Conservation (phyloP, 1,139 yeast genomes). For the Kurtzmaniella quercitrusa region DNA sequence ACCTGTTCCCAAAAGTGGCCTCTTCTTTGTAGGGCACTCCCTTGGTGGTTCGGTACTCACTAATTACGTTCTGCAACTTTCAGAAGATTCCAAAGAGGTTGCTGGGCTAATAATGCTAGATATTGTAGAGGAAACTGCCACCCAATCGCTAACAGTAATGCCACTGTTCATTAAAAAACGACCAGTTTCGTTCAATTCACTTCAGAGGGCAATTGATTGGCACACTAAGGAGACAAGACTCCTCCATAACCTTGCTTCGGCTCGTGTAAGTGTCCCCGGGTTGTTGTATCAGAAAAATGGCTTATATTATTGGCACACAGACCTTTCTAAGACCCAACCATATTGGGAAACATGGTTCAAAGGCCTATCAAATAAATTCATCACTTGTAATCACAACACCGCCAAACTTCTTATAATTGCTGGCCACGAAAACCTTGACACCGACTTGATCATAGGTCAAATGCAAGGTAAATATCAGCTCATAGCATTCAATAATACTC, state of each 20-base stretch:
- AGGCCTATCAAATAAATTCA: constrained; percentile 64
- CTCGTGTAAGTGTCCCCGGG: constrained; percentile 73
- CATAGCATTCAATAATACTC: constrained; percentile 62
- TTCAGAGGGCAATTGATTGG: constrained; percentile 76
- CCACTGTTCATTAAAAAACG: constrained; percentile 54
- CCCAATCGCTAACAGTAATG: constrained; percentile 65
- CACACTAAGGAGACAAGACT: constrained; percentile 51
- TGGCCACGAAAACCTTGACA: constrained; percentile 86
- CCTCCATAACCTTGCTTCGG: constrained; percentile 59
- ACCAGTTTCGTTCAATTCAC: constrained; percentile 53
- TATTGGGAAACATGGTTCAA: constrained; percentile 84
- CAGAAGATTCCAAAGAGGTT: constrained; percentile 20
- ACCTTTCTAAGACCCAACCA: constrained; percentile 54
- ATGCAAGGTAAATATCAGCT: constrained; percentile 96
- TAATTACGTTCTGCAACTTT: constrained; percentile 22
- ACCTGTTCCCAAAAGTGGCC: constrained; percentile 14
- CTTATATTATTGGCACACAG: constrained; percentile 43
- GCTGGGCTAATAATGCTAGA: constrained; percentile 77
- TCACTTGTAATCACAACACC: constrained; percentile 31
- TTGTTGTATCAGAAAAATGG: constrained; percentile 20
- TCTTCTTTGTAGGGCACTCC: constrained; percentile 79
- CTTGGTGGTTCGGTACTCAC: constrained; percentile 87
- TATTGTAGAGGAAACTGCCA: constrained; percentile 91
- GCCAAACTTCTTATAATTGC: constrained; percentile 79
- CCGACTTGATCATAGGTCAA: constrained; percentile 82